Evolutionary conservation across 1,284 basidiomycete species (phyloP).

Genomic region (Trichosporon asahii): DNA sequence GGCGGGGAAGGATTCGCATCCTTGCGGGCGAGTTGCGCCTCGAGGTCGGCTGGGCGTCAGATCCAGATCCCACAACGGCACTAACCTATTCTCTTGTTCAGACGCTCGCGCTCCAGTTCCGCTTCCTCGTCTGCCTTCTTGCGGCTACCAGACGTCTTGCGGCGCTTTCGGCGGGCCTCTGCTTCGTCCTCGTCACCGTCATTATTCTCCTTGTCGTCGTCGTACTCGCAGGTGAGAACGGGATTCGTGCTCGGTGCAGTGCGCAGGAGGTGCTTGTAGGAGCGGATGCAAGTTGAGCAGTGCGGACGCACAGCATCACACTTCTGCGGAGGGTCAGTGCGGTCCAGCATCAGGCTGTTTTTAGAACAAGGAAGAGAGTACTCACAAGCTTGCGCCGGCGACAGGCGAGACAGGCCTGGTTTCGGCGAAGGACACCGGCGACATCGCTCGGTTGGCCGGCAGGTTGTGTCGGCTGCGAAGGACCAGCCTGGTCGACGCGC

Average conservation of each 20-base stretch:
- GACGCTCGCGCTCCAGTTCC: conserved; percentile 36
- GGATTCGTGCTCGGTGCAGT: conserved; percentile 42
- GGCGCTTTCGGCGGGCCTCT: conserved; percentile 36
- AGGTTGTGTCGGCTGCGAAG: background rate
- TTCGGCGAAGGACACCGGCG: conserved; percentile 31
- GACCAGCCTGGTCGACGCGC: conserved; percentile 16
- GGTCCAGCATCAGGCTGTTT: background rate
- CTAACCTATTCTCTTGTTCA: conserved; percentile 42
- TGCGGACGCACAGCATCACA: conserved; percentile 48
- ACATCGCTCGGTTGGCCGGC: conserved; percentile 22
- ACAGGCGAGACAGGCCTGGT: conserved; percentile 35
- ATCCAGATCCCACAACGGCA: conserved; percentile 3
- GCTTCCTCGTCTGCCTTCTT: conserved; percentile 30
- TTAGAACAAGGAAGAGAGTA: background rate
- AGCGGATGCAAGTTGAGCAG: conserved; percentile 49
- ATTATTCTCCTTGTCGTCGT: conserved; percentile 32
- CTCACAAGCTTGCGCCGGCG: conserved; percentile 30
- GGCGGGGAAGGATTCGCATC: conserved; percentile 9
- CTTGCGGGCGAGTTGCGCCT: conserved; percentile 19
- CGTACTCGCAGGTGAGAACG: conserved; percentile 45
- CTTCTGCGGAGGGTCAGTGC: conserved; percentile 32
- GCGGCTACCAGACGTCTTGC: conserved; percentile 31
- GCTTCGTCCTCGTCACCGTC: conserved; percentile 22
- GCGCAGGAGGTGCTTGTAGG: conserved; percentile 42
- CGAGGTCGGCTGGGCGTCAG: conserved; percentile 26